Conservation (phyloP, 2,329 filamentous ascomycete species). For the Fusarium compactum region DNA sequence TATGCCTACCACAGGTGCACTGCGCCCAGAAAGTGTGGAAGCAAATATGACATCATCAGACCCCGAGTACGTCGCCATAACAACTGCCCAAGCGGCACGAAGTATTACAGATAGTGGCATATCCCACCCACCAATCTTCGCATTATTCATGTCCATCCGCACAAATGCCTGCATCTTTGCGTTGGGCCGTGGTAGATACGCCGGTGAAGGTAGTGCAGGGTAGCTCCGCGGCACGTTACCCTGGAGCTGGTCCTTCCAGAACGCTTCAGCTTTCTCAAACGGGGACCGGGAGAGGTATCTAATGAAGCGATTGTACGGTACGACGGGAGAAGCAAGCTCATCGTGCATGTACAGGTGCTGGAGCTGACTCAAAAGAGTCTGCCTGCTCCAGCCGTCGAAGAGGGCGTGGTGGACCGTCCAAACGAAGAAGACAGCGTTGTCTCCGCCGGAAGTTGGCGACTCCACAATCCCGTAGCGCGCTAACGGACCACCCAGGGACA, state of each 20-base stretch:
- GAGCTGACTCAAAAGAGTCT: constrained; percentile 6
- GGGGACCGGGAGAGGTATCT: not conserved
- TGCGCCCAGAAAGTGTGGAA: constrained; percentile 6
- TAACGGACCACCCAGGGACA: constrained; percentile 13
- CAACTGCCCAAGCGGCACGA: constrained; percentile 8
- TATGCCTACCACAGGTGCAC: constrained; percentile 8
- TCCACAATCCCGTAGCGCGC: constrained; percentile 11
- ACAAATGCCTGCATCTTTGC: constrained; percentile 1
- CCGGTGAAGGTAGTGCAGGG: constrained; percentile 6
- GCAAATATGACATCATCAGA: constrained; percentile 5
- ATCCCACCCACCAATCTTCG: not conserved
- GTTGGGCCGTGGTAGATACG: constrained; percentile 2
- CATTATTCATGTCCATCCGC: not conserved
- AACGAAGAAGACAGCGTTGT: constrained; percentile 2
- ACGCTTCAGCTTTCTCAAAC: not conserved
- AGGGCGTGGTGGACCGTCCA: constrained; percentile 12
- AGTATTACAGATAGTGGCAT: constrained; percentile 2
- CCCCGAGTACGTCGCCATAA: not conserved
- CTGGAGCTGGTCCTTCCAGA: constrained; percentile 2
- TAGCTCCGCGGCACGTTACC: constrained; percentile 1
- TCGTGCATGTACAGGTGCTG: constrained; percentile 6
- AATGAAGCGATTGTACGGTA: constrained; percentile 4
- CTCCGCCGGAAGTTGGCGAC: not conserved
- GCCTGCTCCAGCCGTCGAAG: constrained; percentile 5
- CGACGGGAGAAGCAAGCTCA: not conserved